Evolutionary conservation across 352 stramenopile species (phyloP).

Genomic region (Phytophthora citrophthora): DNA sequence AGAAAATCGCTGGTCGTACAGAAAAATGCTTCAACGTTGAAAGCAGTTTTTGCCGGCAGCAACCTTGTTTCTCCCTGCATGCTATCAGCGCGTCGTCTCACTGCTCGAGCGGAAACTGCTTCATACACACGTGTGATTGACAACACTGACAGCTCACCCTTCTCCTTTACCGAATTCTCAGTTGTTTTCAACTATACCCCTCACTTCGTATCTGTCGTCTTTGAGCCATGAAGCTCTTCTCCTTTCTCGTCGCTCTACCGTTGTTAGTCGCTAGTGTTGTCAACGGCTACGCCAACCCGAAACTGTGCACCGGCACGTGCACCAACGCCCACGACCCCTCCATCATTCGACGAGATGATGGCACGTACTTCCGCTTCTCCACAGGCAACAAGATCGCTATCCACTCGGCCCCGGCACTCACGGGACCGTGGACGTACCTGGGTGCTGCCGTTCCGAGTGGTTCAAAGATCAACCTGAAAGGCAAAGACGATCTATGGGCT

Average conservation of each 20-base stretch:
- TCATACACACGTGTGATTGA: constrained; percentile 2
- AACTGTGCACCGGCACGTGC: constrained; percentile 33
- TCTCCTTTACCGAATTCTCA: neutral
- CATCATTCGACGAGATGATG: constrained; percentile 53
- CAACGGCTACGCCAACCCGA: constrained; percentile 27
- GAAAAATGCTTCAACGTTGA: constrained; percentile 26
- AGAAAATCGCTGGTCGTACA: constrained; percentile 16
- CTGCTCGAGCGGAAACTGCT: constrained; percentile 2
- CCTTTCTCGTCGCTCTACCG: constrained; percentile 12
- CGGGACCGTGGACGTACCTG: constrained; percentile 52
- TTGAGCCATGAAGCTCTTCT: constrained; percentile 16
- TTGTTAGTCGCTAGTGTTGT: constrained; percentile 15
- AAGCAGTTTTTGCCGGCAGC: neutral
- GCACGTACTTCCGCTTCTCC: constrained; percentile 66
- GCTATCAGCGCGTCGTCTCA: neutral
- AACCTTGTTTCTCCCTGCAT: neutral
- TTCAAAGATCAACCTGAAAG: constrained; percentile 52
- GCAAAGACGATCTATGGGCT: constrained; percentile 45
- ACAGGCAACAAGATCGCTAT: constrained; percentile 58
- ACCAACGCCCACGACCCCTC: constrained; percentile 59
- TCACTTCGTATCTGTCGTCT: no score
- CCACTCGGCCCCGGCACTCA: constrained; percentile 48
- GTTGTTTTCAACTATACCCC: no score
- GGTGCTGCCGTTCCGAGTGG: constrained; percentile 44
- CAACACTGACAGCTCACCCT: neutral